Conservation (phyloP, 2,329 filamentous ascomycete genomes). For the Graphilbum ipis-grandicollis region DNA sequence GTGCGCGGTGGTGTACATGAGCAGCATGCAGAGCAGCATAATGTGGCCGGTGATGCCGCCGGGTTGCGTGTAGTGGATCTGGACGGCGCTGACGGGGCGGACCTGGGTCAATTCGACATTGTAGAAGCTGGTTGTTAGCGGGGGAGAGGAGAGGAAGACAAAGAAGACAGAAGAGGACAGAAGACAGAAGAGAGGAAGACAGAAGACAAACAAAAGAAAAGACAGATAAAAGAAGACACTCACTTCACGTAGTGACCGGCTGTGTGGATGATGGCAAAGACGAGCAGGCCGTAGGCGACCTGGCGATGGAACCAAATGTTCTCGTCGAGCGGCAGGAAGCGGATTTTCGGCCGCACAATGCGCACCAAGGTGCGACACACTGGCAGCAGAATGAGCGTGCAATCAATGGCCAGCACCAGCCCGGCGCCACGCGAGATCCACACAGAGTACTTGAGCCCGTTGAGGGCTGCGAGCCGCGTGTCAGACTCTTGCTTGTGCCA, state of each 20-base stretch:
- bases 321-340: constrained; percentile 86
- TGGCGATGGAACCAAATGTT: constrained; percentile 95
- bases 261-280: constrained; percentile 68
- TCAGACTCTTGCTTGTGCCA: constrained; percentile 70
- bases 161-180: too few species aligned
- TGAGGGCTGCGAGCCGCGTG: constrained; percentile 54
- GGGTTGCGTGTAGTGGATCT: constrained; percentile 82
- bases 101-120: constrained; percentile 81
- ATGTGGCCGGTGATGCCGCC: constrained; percentile 91
- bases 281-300: constrained; percentile 71
- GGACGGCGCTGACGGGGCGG: constrained; percentile 59
- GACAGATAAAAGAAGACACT: constrained; percentile 16
- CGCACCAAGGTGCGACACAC: constrained; percentile 87
- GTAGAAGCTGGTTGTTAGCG: constrained; percentile 58
- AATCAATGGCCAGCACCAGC: constrained; percentile 68
- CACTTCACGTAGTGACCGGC: constrained; percentile 86
- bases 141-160: too few species aligned
- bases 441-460: constrained; percentile 71
- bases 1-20: constrained; percentile 96
- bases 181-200: too few species aligned
- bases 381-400: constrained; percentile 73
- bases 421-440: constrained; percentile 94
- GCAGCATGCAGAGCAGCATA: constrained; percentile 96
- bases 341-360: constrained; percentile 69
- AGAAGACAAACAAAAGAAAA: too few species aligned